Base-by-base conservation (phyloP, 2,329 filamentous ascomycete genomes). In the Epichloe gansuensis region DNA sequence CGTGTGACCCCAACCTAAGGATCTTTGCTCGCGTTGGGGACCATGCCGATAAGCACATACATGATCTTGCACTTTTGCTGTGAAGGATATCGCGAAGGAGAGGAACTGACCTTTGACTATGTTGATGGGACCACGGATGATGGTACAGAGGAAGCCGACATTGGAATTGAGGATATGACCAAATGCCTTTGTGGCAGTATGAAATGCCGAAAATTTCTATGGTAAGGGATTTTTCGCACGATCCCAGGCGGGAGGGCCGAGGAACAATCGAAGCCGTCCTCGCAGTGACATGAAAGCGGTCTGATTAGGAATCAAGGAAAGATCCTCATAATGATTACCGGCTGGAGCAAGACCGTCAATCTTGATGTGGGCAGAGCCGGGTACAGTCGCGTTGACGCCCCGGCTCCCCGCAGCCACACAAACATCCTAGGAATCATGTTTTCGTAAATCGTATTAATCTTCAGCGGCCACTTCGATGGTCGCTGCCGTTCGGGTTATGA, bases 71-170 rank as follows among this genome's bases (percentile, higher is more conserved):
- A 0, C 76, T 91, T 55, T 91, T 61, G 86, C 88, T 0, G 76
- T 82, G 34, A 70, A 75, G 43, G 76, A 86, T 51, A 87, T 91
- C 31, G 68, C 71, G 0, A 75, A 76, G 1, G 78, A 2, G 79
- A 83, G 35, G 87, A 93, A 65, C 67, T 93, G 35, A 90, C 85
- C 0, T 91, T 93, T 63, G 86, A 91, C 61, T 93, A 93, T 60
- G 74, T 86, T 5, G 84, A 86, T 58, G 82, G 82, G 8, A 75
- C 80, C 25, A 76, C 78, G 8, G 68, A 72, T 37, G 68, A 72
- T 35, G 71, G 75, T 2, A 73, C 80, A 42, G 70, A 72, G 35
- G 70, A 69, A 35, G 54, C 56, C 4, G 61, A 62, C 5, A 71
- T 69, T 55, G 70, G 70, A 48, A 69, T 62, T 9, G 67, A 72